Conservation (phyloP, 345 rosid genomes). For the Populus simonii region DNA sequence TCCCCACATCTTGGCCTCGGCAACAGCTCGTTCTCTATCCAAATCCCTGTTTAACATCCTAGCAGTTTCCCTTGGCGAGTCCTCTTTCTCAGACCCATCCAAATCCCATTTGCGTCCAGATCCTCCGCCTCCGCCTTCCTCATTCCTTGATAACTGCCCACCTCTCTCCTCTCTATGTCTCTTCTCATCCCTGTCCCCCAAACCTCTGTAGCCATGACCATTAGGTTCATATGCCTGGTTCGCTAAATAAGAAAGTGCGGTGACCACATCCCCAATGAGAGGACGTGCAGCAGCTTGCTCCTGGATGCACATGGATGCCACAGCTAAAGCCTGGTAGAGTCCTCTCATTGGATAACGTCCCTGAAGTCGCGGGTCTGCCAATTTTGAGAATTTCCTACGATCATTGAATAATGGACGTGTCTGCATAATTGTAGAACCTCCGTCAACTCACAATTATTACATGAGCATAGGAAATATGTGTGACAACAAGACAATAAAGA, state of each 20-base stretch:
- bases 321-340: conserved; percentile 89
- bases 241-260: conserved; percentile 87
- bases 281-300: conserved; percentile 97
- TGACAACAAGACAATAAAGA: not conserved
- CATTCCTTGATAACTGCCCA: conserved; percentile 52
- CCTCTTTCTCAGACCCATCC: conserved; percentile 86
- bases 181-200: conserved; percentile 49
- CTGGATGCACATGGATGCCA: conserved; percentile 97
- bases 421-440: conserved; percentile 38
- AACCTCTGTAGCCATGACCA: conserved; percentile 33
- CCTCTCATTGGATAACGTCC: conserved; percentile 87
- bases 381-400: conserved; percentile 64
- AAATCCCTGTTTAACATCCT: conserved; percentile 65
- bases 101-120: conserved; percentile 71
- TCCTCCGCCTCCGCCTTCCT: conserved; percentile 71
- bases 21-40: conserved; percentile 89
- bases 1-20: conserved; percentile 98
- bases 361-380: conserved; percentile 78
- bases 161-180: conserved; percentile 61
- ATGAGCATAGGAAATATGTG: not conserved
- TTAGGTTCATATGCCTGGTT: conserved; percentile 77
- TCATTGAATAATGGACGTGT: conserved; percentile 85
- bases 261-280: conserved; percentile 87
- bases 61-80: conserved; percentile 73
- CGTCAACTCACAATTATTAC: not conserved